A percentile compares a stretch with the other conserved stretches of the same genome.
phyloP scores from a whole-genome alignment of 2,329 filamentous ascomycete genomes.

The Cercospora sp. region DNA sequence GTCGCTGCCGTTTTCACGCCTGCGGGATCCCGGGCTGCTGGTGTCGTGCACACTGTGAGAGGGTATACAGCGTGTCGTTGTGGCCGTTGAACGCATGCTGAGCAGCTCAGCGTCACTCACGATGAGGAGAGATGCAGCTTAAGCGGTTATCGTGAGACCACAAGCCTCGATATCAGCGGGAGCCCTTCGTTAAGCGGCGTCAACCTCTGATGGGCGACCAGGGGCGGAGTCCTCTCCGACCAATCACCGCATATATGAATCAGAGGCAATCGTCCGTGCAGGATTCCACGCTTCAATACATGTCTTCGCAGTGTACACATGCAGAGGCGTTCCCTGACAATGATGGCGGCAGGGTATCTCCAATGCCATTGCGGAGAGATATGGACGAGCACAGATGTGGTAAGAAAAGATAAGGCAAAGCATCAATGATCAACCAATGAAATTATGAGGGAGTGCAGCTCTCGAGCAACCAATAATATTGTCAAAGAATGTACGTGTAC shows the following conservation, averaged over 20 bases:
- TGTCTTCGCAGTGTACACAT: neutral
- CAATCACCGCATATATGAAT: slow-evolving; percentile 2
- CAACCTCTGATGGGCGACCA: neutral
- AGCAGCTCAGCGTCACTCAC: neutral
- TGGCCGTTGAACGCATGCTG: neutral
- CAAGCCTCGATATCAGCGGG: slow-evolving; percentile 3
- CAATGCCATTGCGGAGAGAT: neutral
- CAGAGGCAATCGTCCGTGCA: neutral
- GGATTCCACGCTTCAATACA: neutral
- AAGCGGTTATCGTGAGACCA: slow-evolving; percentile 6
- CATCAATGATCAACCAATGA: neutral
- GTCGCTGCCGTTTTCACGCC: neutral
- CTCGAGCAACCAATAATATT: neutral
- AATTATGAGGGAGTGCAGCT: neutral
- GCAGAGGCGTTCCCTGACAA: neutral
- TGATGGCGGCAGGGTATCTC: neutral
- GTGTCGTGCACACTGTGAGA: neutral
- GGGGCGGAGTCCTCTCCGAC: neutral
- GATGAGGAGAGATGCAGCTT: neutral
- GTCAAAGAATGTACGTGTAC: neutral
- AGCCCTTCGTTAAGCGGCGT: slow-evolving; percentile 3
- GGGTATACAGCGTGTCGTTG: neutral
- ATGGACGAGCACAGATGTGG: neutral
- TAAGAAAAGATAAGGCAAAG: neutral
- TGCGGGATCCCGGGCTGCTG: neutral